Evolutionary conservation across 1,139 yeast genomes (phyloP), one percentile per base, ranked within the genome.

Genomic region (Kodamaea sp.): DNA sequence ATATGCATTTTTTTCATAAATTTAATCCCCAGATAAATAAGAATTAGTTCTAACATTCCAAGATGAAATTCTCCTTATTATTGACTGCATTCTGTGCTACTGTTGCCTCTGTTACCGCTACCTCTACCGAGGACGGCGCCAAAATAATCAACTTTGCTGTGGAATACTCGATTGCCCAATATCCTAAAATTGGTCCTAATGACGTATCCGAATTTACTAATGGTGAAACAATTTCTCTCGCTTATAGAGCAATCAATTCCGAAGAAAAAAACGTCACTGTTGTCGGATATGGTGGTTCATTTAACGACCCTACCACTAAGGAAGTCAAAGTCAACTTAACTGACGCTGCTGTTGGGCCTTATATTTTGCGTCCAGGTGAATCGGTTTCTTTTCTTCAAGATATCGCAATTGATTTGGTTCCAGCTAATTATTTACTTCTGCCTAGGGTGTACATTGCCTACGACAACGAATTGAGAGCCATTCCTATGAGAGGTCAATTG

Each of bases 201-300:
- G 75, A 65, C 30, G 67, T 73, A 23, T 72, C 73, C 7, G 71
- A 69, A 34, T 57, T 73, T 39, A 50, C 45, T 50, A 76, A 78
- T 52, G 84, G 78, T 34, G 82, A 83, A 34, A 68, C 71, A 31
- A 64, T 80, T 35, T 66, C 80, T 3, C 60, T 88, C 44, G 61
- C 64, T 35, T 82, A 84, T 59, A 58, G 66, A 5, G 71, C 85
- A 42, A 54, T 60, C 40, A 86, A 86, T 57, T 63, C 71, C 27
- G 95, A 84, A 54, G 74, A 45, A 12, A 36, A 29, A n/a, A 50
- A 45, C 12, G 45, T 69, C 31, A 67, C 78, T 22, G 65, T 88
- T 40, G 78, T 83, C 36, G 95, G 90, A 37, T 78, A 83, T 39
- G 88, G 90, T 43, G 96, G 96, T 38, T 61, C 76, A 36, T 73